Evolutionary conservation across 768 basidiomycete species (phyloP).

Genomic region (Leccinum pellstonianum): DNA sequence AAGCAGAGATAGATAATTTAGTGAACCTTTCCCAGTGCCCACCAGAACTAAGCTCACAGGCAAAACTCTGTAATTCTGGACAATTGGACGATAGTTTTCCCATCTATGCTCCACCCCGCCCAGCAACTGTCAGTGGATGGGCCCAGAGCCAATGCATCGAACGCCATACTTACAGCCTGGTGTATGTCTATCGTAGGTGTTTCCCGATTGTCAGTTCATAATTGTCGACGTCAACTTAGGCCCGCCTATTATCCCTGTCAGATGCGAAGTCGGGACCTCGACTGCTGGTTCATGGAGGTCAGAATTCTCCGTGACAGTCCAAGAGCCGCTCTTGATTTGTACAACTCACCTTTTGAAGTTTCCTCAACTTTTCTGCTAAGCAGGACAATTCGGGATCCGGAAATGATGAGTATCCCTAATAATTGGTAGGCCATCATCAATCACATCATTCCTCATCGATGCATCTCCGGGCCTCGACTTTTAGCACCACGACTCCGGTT

Average conservation of each 20-base stretch:
- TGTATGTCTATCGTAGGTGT: background rate
- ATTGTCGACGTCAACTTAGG: background rate
- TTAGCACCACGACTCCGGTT: constrained; percentile 1
- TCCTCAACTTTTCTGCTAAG: background rate
- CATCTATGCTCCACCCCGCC: constrained; percentile 8
- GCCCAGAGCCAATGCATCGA: background rate
- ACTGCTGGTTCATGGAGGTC: background rate
- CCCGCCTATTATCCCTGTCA: background rate
- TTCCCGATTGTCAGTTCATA: background rate
- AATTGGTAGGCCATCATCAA: background rate
- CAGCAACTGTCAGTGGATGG: background rate
- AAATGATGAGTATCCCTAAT: background rate
- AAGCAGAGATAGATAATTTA: constrained; percentile 14
- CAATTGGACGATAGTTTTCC: constrained; percentile 19
- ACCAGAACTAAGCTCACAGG: constrained; percentile 5
- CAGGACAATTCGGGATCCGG: background rate
- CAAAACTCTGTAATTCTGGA: constrained; percentile 16
- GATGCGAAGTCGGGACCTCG: background rate
- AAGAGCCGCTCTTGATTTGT: background rate
- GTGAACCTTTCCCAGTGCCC: constrained; percentile 20
- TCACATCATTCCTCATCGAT: background rate
- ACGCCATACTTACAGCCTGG: background rate
- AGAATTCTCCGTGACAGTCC: background rate
- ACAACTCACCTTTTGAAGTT: background rate
- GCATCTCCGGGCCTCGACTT: background rate